Evolutionary conservation across 495 filamentous ascomycete genomes (phyloP), one percentile per base, ranked within the genome.

Genomic region (Aspergillus conjunctus): DNA sequence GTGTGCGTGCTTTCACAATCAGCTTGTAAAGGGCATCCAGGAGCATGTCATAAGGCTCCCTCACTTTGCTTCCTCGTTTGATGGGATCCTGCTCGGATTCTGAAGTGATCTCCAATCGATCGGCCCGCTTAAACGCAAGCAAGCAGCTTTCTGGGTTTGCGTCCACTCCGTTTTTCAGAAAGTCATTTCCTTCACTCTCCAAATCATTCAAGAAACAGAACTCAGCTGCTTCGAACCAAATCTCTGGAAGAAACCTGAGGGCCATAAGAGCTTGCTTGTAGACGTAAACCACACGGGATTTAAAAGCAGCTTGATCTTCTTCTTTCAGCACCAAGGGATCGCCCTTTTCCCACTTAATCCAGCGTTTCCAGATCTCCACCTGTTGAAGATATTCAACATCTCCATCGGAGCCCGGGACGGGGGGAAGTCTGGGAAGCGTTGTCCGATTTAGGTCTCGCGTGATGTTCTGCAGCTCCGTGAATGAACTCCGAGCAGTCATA

Each of bases 251-350:
- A 69, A 97, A 98, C 55, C 91, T 83, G 60, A 98, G 76, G 9
- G 92, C 88, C 92, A 97, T 97, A 39, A 94, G 77, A 31, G 94
- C 90, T 71, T 97, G 93, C 75, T 93, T 93, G 78, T 95, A 98
- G 59, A 90, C 88, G 73, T 93, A 94, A 22, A 96, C 67, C 56
- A 97, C 83, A 21, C 94, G 88, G 56, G 84, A 79, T 61, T 87
- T 88, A 75, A 88, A 95, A 1, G 85, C 80, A 33, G 82, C 76
- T 7, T 77, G 71, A 63, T 97, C 92, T 17, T 97, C 91, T 30
- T 85, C 86, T 69, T 83, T 89, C 14, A 98, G 70, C 55, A 95
- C 88, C 31, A 98, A 77, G 1, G 91, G 91, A 71, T 98, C 94
- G 9, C 87, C 87, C 66, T 94, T 95, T 76, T 98, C 94, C 92